Conservation (phyloP, 208 protist genomes). For the Borovskyia barvae region DNA sequence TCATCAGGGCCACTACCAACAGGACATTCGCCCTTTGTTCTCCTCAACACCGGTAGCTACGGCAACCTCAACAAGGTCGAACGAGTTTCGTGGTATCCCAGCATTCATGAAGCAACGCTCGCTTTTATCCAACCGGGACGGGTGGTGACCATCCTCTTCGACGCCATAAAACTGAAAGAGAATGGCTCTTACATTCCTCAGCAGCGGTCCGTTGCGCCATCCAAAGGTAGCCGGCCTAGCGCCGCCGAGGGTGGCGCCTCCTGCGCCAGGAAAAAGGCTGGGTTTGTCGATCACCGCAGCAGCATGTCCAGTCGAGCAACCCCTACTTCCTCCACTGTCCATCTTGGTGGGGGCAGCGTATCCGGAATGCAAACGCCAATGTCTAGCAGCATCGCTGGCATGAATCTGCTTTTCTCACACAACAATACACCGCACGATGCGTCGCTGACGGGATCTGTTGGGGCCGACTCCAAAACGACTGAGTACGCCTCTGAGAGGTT, state of each 20-base stretch:
- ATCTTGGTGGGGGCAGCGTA: conserved; percentile 16
- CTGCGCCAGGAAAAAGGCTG: conserved; percentile 38
- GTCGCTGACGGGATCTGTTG: conserved; percentile 6
- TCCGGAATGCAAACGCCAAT: conserved; percentile 20
- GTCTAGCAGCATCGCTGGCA: conserved; percentile 11
- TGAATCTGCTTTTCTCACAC: conserved; percentile 8
- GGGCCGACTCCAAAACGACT: neutral
- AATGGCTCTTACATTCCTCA: conserved; percentile 58
- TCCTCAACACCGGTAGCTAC: conserved; percentile 60
- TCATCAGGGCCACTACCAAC: neutral
- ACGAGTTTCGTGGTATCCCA: conserved; percentile 73
- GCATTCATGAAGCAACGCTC: conserved; percentile 56
- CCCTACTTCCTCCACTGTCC: conserved; percentile 20
- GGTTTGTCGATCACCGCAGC: conserved; percentile 34
- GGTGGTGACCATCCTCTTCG: conserved; percentile 74
- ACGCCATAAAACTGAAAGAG: conserved; percentile 60
- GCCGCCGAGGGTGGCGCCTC: conserved; percentile 44
- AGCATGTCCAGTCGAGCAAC: conserved; percentile 16
- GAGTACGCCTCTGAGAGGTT: conserved; percentile 1
- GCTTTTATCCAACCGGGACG: conserved; percentile 73
- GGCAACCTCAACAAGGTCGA: conserved; percentile 72
- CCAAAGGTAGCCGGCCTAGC: conserved; percentile 35
- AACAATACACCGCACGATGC: conserved; percentile 16
- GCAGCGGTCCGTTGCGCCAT: conserved; percentile 63
- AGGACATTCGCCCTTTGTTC: conserved; percentile 26